phyloP scores from a whole-genome alignment of 2,329 filamentous ascomycete species.

The Arthroderma uncinatum region DNA sequence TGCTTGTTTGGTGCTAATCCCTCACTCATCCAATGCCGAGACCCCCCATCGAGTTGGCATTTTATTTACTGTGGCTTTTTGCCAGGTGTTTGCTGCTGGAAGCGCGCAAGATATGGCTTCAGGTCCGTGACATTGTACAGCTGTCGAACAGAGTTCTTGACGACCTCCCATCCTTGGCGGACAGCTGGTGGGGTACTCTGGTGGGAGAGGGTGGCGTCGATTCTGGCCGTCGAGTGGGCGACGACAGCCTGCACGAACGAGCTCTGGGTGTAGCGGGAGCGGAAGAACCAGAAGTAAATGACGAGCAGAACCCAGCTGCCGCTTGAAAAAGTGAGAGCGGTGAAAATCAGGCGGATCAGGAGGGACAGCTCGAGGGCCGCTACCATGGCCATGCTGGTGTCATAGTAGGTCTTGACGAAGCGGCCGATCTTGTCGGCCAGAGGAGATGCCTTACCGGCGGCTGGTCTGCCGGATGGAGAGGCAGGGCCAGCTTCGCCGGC shows the following conservation, averaged over 20 bases:
- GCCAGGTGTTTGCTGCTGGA: conserved; percentile 20
- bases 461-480: conserved; percentile 43
- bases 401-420: conserved; percentile 98
- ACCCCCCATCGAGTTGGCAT: not conserved
- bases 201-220: conserved; percentile 72
- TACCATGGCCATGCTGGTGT: conserved; percentile 87
- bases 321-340: conserved; percentile 76
- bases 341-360: conserved; percentile 70
- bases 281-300: conserved; percentile 85
- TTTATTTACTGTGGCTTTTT: conserved; percentile 40
- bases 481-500: conserved; percentile 43
- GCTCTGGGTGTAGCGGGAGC: conserved; percentile 81
- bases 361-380: conserved; percentile 77
- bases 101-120: conserved; percentile 55
- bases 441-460: conserved; percentile 42
- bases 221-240: conserved; percentile 56
- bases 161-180: conserved; percentile 65
- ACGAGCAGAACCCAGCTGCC: conserved; percentile 79
- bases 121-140: conserved; percentile 71
- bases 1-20: not conserved
- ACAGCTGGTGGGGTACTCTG: conserved; percentile 75
- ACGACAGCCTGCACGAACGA: conserved; percentile 81
- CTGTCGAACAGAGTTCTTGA: conserved; percentile 63
- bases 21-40: not conserved
- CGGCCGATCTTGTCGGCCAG: conserved; percentile 72